A percentile compares a stretch with the other conserved stretches of the same genome.
Conservation (phyloP, 805 yeast genomes). For the Aciculoconidium aculeatum region DNA sequence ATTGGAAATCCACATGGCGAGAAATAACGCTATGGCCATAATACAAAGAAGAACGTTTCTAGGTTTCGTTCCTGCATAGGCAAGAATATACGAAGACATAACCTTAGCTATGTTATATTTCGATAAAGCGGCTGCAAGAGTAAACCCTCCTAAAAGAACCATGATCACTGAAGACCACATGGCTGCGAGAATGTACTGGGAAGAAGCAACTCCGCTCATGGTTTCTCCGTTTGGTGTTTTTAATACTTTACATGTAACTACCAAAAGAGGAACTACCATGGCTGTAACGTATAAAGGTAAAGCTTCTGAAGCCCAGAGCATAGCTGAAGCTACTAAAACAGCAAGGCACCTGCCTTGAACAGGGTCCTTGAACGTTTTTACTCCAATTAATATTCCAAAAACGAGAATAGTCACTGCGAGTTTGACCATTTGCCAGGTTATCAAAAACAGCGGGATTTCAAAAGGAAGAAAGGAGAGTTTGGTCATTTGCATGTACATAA, state of each 20-base stretch:
- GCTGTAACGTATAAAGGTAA: conserved; percentile 46
- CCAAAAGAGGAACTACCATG: conserved; percentile 42
- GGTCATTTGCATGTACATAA: conserved; percentile 18
- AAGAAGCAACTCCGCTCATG: conserved; percentile 62
- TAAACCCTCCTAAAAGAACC: conserved; percentile 87
- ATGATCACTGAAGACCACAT: conserved; percentile 97
- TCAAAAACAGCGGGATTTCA: conserved; percentile 42
- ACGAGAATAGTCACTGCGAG: conserved; percentile 42
- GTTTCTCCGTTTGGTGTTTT: conserved; percentile 43
- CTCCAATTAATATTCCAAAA: conserved; percentile 47
- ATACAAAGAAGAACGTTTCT: conserved; percentile 67
- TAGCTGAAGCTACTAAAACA: conserved; percentile 49
- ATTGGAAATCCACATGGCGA: conserved; percentile 93
- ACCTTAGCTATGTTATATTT: conserved; percentile 86
- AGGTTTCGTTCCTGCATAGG: conserved; percentile 84
- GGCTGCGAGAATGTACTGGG: conserved; percentile 70
- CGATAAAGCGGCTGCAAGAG: conserved; percentile 90
- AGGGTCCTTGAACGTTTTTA: conserved; percentile 56
- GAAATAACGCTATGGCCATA: conserved; percentile 80
- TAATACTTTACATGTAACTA: conserved; percentile 42
- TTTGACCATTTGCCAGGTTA: conserved; percentile 45
- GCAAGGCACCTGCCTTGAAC: conserved; percentile 73
- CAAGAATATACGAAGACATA: conserved; percentile 73
- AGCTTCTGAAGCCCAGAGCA: conserved; percentile 50
- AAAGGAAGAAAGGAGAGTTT: conserved; percentile 17